These are phyloP conservation scores for Neurospora discreta DNA, from an alignment of 495 filamentous ascomycete species.

Conservation along the genomic window DNA sequence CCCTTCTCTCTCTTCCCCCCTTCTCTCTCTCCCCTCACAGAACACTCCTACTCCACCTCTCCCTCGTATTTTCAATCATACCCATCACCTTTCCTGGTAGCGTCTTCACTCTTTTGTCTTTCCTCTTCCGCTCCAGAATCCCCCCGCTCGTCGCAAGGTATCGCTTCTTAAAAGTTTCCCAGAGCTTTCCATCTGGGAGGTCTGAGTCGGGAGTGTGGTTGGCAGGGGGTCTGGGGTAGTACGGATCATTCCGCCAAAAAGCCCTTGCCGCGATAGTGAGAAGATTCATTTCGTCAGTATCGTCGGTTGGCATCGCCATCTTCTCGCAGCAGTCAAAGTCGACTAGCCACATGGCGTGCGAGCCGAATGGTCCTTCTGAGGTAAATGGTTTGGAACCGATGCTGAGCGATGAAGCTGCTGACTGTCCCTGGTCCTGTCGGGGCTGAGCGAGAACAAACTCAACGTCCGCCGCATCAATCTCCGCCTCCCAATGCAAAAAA, in stretches of 20 bases:
- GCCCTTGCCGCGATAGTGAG: slow-evolving; percentile 6
- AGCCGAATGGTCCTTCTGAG: no score
- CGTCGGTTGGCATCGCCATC: not conserved
- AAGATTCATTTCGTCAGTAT: no score
- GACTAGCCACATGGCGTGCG: no score
- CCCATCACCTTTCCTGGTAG: not conserved
- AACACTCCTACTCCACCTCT: not conserved
- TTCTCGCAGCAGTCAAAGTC: no score
- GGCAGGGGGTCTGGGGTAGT: slow-evolving; percentile 22
- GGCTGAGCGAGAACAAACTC: slow-evolving; percentile 39
- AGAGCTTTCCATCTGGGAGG: not conserved
- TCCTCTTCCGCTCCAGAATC: not conserved
- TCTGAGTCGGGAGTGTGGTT: not conserved
- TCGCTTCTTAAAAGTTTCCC: not conserved
- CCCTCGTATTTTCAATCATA: not conserved
- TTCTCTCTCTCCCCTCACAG: not conserved
- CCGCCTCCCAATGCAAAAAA: slow-evolving; percentile 31
- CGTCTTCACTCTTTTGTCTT: not conserved
- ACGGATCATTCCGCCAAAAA: slow-evolving; percentile 34
- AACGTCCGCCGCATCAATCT: slow-evolving; percentile 37
- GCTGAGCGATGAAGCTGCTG: not conserved
- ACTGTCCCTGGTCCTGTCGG: not conserved
- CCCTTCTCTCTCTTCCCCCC: no score
- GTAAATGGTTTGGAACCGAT: no score
- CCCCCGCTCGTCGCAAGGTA: not conserved